Evolutionary conservation across 208 protist species (phyloP), one percentile per base, ranked within the genome.

Genomic region (Leishmania mexicana): DNA sequence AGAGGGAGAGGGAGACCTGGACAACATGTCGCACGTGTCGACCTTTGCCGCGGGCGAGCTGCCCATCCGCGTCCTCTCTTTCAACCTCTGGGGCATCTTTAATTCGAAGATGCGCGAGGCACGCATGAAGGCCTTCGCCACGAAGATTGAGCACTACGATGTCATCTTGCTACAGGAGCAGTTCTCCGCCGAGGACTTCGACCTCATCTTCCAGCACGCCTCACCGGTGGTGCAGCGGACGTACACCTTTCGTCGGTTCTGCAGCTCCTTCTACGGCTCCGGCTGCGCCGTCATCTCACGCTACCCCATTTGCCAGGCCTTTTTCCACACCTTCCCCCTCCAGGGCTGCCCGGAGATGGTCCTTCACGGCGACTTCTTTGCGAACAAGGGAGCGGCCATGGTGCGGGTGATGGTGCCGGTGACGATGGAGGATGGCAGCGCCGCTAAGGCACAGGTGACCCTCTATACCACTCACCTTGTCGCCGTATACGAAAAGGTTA

Each of bases 81-180:
- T 92, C 79, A 97, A 97, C 75, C 77, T 97, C 24, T 97, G 94
- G 93, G 94, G 94, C n/a, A 97, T 97, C 64, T 97, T 97, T 80
- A 97, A 96, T 85, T 94, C 94, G 1, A 95, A 93, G 81, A 85
- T 94, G 80, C 92, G 92, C 24, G 72, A 86, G 60, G 90, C 81
- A 2, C 93, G 94, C 71, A 97, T 97, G 94, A 76, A 70, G 19
- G 85, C 83, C 60, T 97, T 97, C 72, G 93, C 94, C 7, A 81
- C 76, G 17, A 97, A 97, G 75, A 84, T 97, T n/a, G 71, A 67
- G 1, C 49, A 94, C 78, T 97, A 97, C 83, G 94, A 97, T 79
- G 75, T 97, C 31, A 89, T 96, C 17, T 80, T 97, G 31, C 87
- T 97, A 38, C 94, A 97, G 80, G 94, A 97, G 79, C 93, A 96